Evolutionary conservation across 1,284 basidiomycete species (phyloP).

Genomic region (Gymnopus androsaceus): DNA sequence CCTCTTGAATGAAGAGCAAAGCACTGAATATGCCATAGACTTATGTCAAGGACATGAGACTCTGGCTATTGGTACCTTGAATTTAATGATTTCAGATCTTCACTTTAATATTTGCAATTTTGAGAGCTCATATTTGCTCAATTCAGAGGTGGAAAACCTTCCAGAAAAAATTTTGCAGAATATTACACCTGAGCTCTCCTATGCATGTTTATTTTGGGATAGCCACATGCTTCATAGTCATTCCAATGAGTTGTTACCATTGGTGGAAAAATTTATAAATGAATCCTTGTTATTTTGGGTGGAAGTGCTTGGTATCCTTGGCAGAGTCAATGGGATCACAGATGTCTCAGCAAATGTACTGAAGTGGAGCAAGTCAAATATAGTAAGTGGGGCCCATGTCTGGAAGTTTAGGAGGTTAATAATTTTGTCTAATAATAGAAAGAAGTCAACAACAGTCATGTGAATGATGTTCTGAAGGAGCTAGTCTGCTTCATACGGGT

Average conservation of each 20-base stretch:
- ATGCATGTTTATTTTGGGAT: conserved; percentile 1
- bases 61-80: background rate
- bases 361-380: no score
- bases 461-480: background rate
- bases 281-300: background rate
- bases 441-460: background rate
- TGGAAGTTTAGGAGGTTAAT: background rate
- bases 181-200: background rate
- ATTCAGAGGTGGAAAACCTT: background rate
- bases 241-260: background rate
- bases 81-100: background rate
- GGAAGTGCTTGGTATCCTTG: background rate
- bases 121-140: background rate
- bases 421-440: background rate
- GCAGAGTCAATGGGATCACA: background rate
- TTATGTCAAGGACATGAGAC: background rate
- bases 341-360: background rate
- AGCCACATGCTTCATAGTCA: background rate
- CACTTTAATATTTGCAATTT: conserved; percentile 1
- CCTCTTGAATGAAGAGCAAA: background rate
- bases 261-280: background rate
- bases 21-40: background rate
- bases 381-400: no score
- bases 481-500: background rate
- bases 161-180: background rate